These are phyloP conservation scores for Mortierella sp. DNA, from an alignment of 371 early-diverging fungal species.

Conservation along the genomic window DNA sequence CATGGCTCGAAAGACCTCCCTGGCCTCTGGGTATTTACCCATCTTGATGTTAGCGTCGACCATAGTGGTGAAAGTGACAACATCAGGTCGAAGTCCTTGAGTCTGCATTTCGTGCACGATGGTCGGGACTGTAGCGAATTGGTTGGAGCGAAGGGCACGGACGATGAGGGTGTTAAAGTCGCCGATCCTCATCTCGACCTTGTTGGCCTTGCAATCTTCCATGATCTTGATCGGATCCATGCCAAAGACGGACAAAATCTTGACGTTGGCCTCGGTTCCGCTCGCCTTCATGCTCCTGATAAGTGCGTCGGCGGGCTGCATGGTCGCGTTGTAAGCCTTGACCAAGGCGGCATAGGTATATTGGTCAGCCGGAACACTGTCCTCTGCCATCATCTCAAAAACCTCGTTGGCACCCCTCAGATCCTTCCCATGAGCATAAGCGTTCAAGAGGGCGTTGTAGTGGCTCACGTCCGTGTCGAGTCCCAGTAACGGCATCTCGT, in stretches of 20 bases:
- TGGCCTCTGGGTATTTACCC: slow-evolving; percentile 42
- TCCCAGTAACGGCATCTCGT: slow-evolving; percentile 43
- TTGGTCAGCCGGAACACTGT: slow-evolving; percentile 24
- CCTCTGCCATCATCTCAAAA: slow-evolving; percentile 32
- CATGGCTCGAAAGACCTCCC: slow-evolving; percentile 44
- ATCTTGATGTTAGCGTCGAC: slow-evolving; percentile 50
- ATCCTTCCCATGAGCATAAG: slow-evolving; percentile 31
- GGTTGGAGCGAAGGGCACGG: slow-evolving; percentile 26
- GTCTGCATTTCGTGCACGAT: slow-evolving; percentile 31
- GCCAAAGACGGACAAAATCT: slow-evolving; percentile 18
- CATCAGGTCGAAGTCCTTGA: slow-evolving; percentile 30
- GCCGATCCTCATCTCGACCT: slow-evolving; percentile 3
- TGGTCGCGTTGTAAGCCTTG: not conserved
- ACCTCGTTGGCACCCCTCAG: slow-evolving; percentile 22
- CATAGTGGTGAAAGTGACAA: slow-evolving; percentile 38
- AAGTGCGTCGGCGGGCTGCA: not conserved
- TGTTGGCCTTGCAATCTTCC: slow-evolving; percentile 16
- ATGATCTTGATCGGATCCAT: slow-evolving; percentile 23
- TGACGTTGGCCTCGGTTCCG: slow-evolving; percentile 25
- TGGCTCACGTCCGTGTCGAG: slow-evolving; percentile 25
- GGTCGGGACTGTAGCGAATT: slow-evolving; percentile 13
- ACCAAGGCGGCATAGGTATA: slow-evolving; percentile 39
- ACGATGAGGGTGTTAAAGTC: slow-evolving; percentile 37
- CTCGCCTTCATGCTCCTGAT: not conserved
- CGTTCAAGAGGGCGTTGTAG: slow-evolving; percentile 42